A percentile compares a stretch with the other conserved stretches of the same genome.
These are phyloP conservation scores for Hyaloscypha bicolor DNA, from an alignment of 495 filamentous ascomycete genomes.

Conservation along the genomic window DNA sequence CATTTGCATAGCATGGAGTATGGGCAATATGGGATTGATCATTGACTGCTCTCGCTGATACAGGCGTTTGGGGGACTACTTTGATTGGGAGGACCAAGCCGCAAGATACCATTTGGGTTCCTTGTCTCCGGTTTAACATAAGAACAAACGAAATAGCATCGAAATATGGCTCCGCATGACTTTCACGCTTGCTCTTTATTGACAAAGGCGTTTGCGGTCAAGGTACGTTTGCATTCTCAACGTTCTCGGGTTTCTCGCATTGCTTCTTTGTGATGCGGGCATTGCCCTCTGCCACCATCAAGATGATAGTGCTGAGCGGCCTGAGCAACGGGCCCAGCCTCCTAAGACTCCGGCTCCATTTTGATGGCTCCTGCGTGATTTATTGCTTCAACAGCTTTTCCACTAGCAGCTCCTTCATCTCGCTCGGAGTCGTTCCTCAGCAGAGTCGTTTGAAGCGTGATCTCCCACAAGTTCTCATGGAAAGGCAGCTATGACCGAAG, in stretches of 20 bases:
- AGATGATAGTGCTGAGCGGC: too few relatives aligned
- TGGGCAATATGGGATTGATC: neutral
- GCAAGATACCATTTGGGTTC: slow-evolving; percentile 3
- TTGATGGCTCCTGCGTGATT: too few relatives aligned
- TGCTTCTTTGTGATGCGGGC: too few relatives aligned
- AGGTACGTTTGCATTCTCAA: neutral
- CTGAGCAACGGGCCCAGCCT: too few relatives aligned
- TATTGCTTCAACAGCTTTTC: too few relatives aligned
- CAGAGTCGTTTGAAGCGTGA: too few relatives aligned
- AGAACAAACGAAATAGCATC: neutral
- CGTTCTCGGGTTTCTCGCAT: neutral
- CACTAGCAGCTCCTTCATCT: too few relatives aligned
- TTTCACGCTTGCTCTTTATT: neutral
- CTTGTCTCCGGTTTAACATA: neutral
- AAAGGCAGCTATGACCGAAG: too few relatives aligned
- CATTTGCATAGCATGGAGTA: slow-evolving; percentile 24
- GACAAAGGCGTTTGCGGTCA: neutral
- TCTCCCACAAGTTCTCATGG: too few relatives aligned
- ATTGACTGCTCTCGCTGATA: neutral
- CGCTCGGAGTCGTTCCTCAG: too few relatives aligned
- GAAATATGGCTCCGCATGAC: neutral
- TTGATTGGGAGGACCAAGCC: slow-evolving; percentile 3
- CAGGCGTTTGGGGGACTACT: slow-evolving; percentile 6
- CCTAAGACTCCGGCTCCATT: too few relatives aligned
- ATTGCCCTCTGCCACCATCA: too few relatives aligned